Conservation (phyloP, 495 filamentous ascomycete species). For the Penicillium manginii region DNA sequence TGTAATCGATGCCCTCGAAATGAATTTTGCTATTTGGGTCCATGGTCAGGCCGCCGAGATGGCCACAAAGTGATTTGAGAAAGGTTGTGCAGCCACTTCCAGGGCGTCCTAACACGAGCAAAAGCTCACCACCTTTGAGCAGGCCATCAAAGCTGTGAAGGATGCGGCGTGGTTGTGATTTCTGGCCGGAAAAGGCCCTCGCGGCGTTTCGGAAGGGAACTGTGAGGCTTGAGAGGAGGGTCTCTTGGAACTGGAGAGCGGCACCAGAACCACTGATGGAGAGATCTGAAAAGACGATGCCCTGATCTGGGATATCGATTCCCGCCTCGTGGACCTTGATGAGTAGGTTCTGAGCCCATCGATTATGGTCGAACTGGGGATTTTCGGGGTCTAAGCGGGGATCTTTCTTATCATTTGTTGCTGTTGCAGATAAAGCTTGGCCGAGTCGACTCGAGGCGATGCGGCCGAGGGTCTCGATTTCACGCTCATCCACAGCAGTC, state of each 20-base stretch:
- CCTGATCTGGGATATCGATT: constrained; percentile 33
- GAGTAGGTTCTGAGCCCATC: constrained; percentile 52
- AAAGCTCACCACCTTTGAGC: constrained; percentile 38
- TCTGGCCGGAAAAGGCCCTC: constrained; percentile 32
- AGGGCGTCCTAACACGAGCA: constrained; percentile 47
- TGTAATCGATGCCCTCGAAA: constrained; percentile 51
- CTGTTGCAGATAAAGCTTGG: constrained; percentile 23
- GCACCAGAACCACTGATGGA: constrained; percentile 54
- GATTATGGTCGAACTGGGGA: constrained; percentile 54
- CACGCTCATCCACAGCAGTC: constrained; percentile 27
- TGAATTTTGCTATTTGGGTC: constrained; percentile 42
- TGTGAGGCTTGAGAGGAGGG: constrained; percentile 44
- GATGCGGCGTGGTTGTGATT: constrained; percentile 29
- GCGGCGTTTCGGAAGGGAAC: constrained; percentile 42
- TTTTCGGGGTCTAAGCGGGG: constrained; percentile 54
- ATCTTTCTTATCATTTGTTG: constrained; percentile 31
- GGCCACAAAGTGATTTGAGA: constrained; percentile 40
- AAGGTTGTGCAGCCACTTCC: constrained; percentile 46
- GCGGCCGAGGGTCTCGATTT: constrained; percentile 23
- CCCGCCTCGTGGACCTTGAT: constrained; percentile 38
- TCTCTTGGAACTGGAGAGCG: constrained; percentile 53
- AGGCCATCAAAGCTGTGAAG: constrained; percentile 40
- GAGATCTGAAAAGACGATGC: constrained; percentile 52
- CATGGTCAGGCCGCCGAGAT: constrained; percentile 40
- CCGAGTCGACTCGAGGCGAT: constrained; percentile 36